Evolutionary conservation across 306 rosid genomes (phyloP).

Genomic region (Alnus rubra): DNA sequence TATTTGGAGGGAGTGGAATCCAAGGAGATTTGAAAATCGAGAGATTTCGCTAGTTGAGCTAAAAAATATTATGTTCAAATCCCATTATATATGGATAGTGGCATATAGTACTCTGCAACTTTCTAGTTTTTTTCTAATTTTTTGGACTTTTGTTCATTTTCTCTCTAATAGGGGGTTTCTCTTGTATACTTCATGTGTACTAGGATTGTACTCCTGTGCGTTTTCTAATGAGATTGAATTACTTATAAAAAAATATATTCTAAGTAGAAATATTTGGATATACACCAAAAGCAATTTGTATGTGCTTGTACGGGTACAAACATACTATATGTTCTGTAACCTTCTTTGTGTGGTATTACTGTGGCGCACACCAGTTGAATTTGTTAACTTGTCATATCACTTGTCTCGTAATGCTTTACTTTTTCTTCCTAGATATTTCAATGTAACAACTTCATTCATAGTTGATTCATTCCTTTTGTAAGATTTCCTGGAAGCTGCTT

Average conservation of each 20-base stretch:
- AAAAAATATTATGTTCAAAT: too few relatives aligned
- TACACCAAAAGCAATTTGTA: background rate
- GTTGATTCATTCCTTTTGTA: constrained; percentile 1
- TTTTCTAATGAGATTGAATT: too few relatives aligned
- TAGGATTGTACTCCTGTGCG: too few relatives aligned
- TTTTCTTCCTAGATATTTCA: constrained; percentile 13
- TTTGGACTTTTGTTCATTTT: too few relatives aligned
- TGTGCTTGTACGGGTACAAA: background rate
- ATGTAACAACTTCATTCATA: background rate
- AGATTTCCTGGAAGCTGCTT: constrained; percentile 12
- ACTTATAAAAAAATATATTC: background rate
- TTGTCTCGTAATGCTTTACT: background rate
- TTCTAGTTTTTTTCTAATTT: too few relatives aligned
- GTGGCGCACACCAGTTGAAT: background rate
- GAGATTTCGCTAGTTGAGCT: too few relatives aligned
- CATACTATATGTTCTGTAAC: background rate
- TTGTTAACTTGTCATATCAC: background rate
- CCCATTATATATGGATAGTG: too few relatives aligned
- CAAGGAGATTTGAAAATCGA: too few relatives aligned
- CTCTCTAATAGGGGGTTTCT: background rate
- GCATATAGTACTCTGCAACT: too few relatives aligned
- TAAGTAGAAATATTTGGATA: background rate
- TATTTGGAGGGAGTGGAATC: too few relatives aligned
- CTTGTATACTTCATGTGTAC: too few relatives aligned
- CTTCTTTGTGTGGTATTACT: background rate